phyloP scores from a whole-genome alignment of 371 early-diverging fungal genomes.

The Haplosporangium sp. region DNA sequence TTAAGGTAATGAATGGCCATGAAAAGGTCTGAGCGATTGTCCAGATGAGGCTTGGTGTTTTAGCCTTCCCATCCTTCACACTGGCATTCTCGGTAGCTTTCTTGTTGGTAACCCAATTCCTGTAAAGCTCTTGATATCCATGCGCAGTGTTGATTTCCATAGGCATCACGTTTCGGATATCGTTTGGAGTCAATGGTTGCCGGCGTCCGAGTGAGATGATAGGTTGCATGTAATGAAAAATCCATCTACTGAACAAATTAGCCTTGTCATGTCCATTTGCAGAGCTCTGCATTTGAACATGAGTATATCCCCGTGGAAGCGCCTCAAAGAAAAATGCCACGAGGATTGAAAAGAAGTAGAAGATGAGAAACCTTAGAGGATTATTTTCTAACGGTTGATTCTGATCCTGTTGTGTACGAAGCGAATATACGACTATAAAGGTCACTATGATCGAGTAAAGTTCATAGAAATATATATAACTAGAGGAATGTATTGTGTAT shows the following conservation, averaged over 20 bases:
- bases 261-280: constrained; percentile 20
- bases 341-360: constrained; percentile 11
- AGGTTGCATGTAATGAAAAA: constrained; percentile 23
- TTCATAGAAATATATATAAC: constrained; percentile 18
- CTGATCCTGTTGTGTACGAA: not conserved
- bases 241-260: constrained; percentile 30
- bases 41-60: constrained; percentile 7
- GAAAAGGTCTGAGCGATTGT: constrained; percentile 15
- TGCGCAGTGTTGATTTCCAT: not conserved
- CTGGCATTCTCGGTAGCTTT: not conserved
- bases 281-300: constrained; percentile 15
- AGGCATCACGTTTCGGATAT: constrained; percentile 21
- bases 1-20: not conserved
- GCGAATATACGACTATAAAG: constrained; percentile 7
- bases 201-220: constrained; percentile 18
- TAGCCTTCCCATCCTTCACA: not conserved
- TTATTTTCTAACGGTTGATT: not conserved
- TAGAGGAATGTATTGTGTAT: constrained; percentile 30
- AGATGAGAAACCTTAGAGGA: not conserved
- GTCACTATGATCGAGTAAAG: constrained; percentile 15
- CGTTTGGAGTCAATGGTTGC: constrained; percentile 16
- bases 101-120: constrained; percentile 14
- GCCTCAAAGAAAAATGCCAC: constrained; percentile 27
- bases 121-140: constrained; percentile 7
- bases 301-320: constrained; percentile 18